Base-by-base conservation (phyloP, 148 eudicot species). In the Polygonum aviculare region DNA sequence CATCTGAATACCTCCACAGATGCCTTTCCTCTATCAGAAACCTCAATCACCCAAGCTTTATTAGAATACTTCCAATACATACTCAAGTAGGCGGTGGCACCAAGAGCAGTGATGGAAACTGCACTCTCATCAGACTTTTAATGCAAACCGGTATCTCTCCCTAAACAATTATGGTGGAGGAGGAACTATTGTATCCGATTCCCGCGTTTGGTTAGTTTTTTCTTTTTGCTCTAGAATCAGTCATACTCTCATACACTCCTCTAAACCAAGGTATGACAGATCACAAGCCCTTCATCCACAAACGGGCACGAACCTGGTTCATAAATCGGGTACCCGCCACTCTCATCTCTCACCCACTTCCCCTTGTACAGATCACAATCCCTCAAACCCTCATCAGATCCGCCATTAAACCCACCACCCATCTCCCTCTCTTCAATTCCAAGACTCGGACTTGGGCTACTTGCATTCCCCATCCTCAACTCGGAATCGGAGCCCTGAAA, bases 11-110 rank as follows among this genome's bases (percentile, higher is more conserved):
- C 98, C 97, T 86, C 82, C 81, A 94, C 87, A 80, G 86, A 84
- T 74, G 97, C 97, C 12, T 82, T 79, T 19, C 98, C 98, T 35
- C 83, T 75, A 86, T 94, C 98, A 12, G 96, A 80, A 78, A 94
- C 82, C 60, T 79, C 50, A 84, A 88, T 76, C 65, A 89, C 69
- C 98, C 96, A 92, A 84, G 86, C 84, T 36, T 79, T 83, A 79
- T 94, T 92, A 70, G 85, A 80, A 82, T 95, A 95, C 62, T 82
- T 79, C 98, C 98, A 95, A 78, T 85, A 81, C 93, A 95, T 85
- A 40, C 82, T 88, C 91, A 95, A 79, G 83, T 88, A 81, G 11
- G 92, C 90, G 77, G 86, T 84, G 14, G 93, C 87, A 7, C 85
- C 89, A 33, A 89, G 81, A 48, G 85, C 91, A 35, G 52, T 79